These are phyloP conservation scores for Marchantia polymorpha DNA, from an alignment of 225 moss, liverwort and hornwort species.

Conservation along the genomic window DNA sequence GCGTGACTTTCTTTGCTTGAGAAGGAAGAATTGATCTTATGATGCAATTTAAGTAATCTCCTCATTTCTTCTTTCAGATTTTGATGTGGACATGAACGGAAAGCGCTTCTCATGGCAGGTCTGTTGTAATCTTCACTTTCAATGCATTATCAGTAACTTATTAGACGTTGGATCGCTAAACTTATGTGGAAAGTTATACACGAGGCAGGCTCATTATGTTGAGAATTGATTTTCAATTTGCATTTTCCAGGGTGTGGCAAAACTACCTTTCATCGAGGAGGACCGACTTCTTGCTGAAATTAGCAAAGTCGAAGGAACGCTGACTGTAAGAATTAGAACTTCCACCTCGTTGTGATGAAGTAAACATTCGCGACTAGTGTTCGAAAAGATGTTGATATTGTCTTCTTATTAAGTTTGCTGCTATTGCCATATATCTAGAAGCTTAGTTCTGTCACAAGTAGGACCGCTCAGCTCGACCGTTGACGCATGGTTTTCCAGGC, in stretches of 20 bases:
- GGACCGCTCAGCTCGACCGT: neutral
- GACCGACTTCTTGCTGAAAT: conserved; percentile 82
- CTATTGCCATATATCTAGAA: too few relatives aligned
- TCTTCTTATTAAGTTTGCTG: neutral
- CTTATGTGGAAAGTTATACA: neutral
- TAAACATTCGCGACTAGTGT: neutral
- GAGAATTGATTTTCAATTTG: neutral
- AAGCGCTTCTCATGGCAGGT: conserved; percentile 99
- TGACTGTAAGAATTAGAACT: conserved; percentile 52
- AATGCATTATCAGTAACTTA: too few relatives aligned
- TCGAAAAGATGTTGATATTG: too few relatives aligned
- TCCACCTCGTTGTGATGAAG: neutral
- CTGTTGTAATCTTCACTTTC: neutral
- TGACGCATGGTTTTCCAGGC: neutral
- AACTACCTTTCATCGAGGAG: conserved; percentile 96
- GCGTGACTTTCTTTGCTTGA: neutral
- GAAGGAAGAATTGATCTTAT: neutral
- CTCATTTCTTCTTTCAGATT: conserved; percentile 50
- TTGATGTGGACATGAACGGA: conserved; percentile 98
- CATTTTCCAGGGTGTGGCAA: conserved; percentile 76
- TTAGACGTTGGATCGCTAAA: too few relatives aligned
- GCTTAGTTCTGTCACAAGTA: too few relatives aligned
- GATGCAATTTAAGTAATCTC: neutral
- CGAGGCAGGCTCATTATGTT: neutral
- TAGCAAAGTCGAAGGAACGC: conserved; percentile 73